Percentiles rank a stretch among this genome's conserved stretches.
Conservation (phyloP, 352 stramenopile genomes). For the Pythium vanterpoolii region DNA sequence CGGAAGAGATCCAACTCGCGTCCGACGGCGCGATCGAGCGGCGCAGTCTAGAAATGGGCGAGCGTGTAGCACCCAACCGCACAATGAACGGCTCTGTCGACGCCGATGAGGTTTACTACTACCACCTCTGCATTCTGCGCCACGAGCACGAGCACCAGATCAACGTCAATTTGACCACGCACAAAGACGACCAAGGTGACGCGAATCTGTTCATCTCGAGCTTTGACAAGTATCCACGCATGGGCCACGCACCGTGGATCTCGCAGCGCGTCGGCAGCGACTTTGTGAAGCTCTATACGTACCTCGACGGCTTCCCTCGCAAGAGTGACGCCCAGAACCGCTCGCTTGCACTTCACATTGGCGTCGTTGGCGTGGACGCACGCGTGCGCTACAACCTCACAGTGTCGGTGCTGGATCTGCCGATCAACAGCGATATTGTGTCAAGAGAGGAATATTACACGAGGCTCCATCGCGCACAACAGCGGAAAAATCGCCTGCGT, state of each 20-base stretch:
- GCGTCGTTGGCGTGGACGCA: slow-evolving; percentile 43
- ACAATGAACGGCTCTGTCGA: slow-evolving; percentile 62
- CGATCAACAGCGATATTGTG: slow-evolving; percentile 43
- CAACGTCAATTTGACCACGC: slow-evolving; percentile 50
- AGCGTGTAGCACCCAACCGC: slow-evolving; percentile 54
- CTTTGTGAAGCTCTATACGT: slow-evolving; percentile 64
- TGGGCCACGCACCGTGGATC: slow-evolving; percentile 71
- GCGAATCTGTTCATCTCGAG: slow-evolving; percentile 74
- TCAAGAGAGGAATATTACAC: slow-evolving; percentile 58
- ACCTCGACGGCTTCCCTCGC: slow-evolving; percentile 74
- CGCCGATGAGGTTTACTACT: slow-evolving; percentile 57
- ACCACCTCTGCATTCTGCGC: slow-evolving; percentile 68
- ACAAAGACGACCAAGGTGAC: slow-evolving; percentile 27
- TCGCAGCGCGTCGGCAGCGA: slow-evolving; percentile 54
- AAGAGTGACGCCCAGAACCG: slow-evolving; percentile 37
- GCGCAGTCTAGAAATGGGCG: slow-evolving; percentile 42
- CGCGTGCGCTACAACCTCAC: slow-evolving; percentile 41
- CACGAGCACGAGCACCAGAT: slow-evolving; percentile 80
- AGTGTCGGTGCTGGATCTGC: slow-evolving; percentile 61
- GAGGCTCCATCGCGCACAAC: slow-evolving; percentile 30
- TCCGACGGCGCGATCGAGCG: slow-evolving; percentile 61
- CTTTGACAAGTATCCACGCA: slow-evolving; percentile 55
- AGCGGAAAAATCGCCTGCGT: not conserved
- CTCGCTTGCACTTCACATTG: slow-evolving; percentile 70
- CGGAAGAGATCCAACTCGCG: slow-evolving; percentile 68